These are phyloP conservation scores for Ustilago esculenta DNA, from an alignment of 1,284 basidiomycete species.

Conservation along the genomic window DNA sequence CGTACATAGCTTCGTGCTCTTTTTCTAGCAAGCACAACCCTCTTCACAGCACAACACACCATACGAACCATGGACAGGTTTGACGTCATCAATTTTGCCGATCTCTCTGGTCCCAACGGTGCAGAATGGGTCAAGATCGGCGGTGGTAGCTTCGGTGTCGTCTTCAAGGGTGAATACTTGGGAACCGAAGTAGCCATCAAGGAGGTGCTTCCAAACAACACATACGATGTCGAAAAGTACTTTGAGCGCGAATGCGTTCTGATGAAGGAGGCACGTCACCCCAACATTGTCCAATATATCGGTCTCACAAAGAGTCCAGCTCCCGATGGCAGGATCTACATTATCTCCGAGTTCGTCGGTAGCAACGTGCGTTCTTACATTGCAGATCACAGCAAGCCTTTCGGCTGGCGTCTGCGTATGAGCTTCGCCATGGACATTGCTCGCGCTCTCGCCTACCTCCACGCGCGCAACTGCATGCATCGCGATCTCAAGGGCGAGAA, in stretches of 20 bases:
- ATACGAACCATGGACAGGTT: constrained; percentile 53
- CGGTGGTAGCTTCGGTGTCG: constrained; percentile 62
- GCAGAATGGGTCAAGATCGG: constrained; percentile 60
- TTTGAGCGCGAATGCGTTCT: constrained; percentile 96
- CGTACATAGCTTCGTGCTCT: background rate
- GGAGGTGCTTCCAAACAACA: constrained; percentile 86
- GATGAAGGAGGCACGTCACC: constrained; percentile 91
- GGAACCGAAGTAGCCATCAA: constrained; percentile 97
- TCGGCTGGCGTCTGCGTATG: constrained; percentile 73
- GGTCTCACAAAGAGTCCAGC: constrained; percentile 87
- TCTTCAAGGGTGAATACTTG: constrained; percentile 79
- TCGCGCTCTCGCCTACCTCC: constrained; percentile 93
- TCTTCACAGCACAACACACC: background rate
- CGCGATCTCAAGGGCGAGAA: constrained; percentile 96
- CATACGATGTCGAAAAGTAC: constrained; percentile 93
- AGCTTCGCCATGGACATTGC: constrained; percentile 94
- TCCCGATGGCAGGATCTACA: constrained; percentile 75
- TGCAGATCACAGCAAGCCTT: constrained; percentile 57
- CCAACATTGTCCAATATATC: constrained; percentile 92
- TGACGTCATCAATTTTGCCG: constrained; percentile 62
- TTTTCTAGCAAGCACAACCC: background rate
- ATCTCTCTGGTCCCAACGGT: constrained; percentile 58
- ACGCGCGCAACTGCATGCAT: constrained; percentile 79
- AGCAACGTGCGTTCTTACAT: constrained; percentile 58
- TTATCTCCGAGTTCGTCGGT: constrained; percentile 64